These are phyloP conservation scores for Lasiodiplodia theobromae DNA, from an alignment of 2,329 filamentous ascomycete genomes.

Conservation along the genomic window DNA sequence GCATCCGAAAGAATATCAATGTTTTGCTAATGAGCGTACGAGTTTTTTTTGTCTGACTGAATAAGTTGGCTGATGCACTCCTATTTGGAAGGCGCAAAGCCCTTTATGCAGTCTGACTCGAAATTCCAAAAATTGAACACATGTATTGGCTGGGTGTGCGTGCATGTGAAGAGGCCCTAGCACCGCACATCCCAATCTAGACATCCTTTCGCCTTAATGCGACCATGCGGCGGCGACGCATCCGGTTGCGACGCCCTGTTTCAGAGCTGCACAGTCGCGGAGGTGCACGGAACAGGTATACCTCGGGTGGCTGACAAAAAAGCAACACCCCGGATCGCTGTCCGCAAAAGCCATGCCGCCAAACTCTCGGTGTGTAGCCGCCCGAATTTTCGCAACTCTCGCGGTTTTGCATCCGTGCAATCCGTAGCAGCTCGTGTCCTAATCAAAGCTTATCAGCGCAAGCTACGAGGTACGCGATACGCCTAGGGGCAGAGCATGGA, in stretches of 20 bases:
- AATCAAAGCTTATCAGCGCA: too few species aligned
- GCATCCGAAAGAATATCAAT: too few species aligned
- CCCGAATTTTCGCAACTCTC: neutral
- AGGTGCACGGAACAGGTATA: neutral
- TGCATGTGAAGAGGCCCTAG: neutral
- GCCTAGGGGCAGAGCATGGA: neutral
- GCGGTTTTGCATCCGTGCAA: neutral
- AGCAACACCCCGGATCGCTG: neutral
- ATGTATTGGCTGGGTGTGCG: too few species aligned
- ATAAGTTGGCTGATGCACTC: too few species aligned
- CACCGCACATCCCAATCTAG: slow-evolving; percentile 8
- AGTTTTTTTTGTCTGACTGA: too few species aligned
- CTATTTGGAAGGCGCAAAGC: too few species aligned
- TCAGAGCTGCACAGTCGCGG: neutral
- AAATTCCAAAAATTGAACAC: too few species aligned
- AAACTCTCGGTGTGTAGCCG: neutral
- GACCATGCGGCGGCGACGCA: neutral
- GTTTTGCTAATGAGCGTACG: too few species aligned
- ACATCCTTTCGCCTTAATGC: neutral
- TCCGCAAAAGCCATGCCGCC: neutral
- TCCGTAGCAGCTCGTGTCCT: neutral
- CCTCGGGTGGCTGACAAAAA: neutral
- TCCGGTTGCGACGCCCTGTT: slow-evolving; percentile 5
- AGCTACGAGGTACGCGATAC: too few species aligned
- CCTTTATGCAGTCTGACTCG: too few species aligned